phyloP scores from a whole-genome alignment of 2,329 filamentous ascomycete genomes.

The Aphanoascus verrucosus region DNA sequence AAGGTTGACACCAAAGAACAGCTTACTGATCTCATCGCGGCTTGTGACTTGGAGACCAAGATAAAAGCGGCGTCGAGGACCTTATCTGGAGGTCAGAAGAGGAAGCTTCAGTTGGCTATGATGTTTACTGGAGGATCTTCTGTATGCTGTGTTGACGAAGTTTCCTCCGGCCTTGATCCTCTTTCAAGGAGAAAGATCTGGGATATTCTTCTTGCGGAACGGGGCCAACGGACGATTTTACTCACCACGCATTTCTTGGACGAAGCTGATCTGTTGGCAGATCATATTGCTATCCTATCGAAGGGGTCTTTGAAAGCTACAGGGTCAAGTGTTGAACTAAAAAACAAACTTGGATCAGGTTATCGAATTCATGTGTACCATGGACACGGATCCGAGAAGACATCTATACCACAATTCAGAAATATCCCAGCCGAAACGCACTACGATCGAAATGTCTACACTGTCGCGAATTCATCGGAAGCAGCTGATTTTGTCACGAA shows the following conservation, averaged over 20 bases:
- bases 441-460: constrained; percentile 64
- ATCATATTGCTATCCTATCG: constrained; percentile 79
- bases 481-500: constrained; percentile 60
- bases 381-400: constrained; percentile 39
- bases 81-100: constrained; percentile 80
- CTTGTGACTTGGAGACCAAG: constrained; percentile 68
- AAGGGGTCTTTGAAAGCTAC: constrained; percentile 71
- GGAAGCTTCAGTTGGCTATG: constrained; percentile 85
- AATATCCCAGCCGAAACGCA: constrained; percentile 49
- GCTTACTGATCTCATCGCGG: constrained; percentile 52
- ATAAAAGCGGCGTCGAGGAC: constrained; percentile 61
- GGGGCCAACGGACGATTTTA: constrained; percentile 70
- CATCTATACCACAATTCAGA: constrained; percentile 41
- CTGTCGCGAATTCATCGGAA: constrained; percentile 56
- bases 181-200: constrained; percentile 80
- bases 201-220: constrained; percentile 81
- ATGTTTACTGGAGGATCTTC: constrained; percentile 86
- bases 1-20: constrained; percentile 47
- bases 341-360: constrained; percentile 68
- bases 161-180: constrained; percentile 79
- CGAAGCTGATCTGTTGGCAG: constrained; percentile 79
- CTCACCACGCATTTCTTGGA: constrained; percentile 90
- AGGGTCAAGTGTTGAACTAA: constrained; percentile 76
- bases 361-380: constrained; percentile 71
- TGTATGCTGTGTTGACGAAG: constrained; percentile 85